These are phyloP conservation scores for Phyllosticta citrichinensis DNA, from an alignment of 2,329 filamentous ascomycete species.

Conservation along the genomic window DNA sequence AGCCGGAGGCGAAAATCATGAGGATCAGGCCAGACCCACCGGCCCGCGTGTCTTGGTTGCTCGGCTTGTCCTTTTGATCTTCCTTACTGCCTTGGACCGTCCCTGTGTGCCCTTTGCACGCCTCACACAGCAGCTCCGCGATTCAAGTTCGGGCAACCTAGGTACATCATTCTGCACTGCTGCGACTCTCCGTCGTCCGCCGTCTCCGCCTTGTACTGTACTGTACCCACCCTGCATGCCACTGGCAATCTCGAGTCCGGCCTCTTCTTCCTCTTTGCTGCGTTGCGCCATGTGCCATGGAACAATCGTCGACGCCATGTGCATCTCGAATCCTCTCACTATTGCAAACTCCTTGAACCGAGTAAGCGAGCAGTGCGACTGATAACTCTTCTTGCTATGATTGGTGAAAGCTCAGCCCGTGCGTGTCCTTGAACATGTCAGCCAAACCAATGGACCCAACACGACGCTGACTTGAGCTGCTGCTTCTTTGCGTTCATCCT, in stretches of 20 bases:
- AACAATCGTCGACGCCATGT: neutral
- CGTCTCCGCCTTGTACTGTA: neutral
- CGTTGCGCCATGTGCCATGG: neutral
- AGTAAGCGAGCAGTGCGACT: conserved; percentile 9
- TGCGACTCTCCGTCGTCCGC: neutral
- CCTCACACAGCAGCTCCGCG: neutral
- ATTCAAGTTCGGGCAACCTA: neutral
- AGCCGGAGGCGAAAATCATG: conserved; percentile 3
- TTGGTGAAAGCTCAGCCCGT: neutral
- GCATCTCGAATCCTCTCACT: neutral
- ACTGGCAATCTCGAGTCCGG: neutral
- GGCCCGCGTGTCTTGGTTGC: neutral
- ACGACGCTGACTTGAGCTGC: conserved; percentile 2
- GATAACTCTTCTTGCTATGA: conserved; percentile 7
- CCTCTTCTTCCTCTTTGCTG: neutral
- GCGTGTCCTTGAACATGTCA: neutral
- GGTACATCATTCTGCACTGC: neutral
- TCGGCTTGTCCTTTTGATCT: neutral
- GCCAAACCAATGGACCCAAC: neutral
- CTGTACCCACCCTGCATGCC: neutral
- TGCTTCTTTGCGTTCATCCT: conserved; percentile 8
- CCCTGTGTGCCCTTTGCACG: neutral
- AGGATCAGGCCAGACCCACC: conserved; percentile 2
- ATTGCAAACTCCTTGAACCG: neutral
- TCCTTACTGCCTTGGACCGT: neutral